phyloP scores from a whole-genome alignment of 2,329 filamentous ascomycete genomes.

The Neospermospora avenae region DNA sequence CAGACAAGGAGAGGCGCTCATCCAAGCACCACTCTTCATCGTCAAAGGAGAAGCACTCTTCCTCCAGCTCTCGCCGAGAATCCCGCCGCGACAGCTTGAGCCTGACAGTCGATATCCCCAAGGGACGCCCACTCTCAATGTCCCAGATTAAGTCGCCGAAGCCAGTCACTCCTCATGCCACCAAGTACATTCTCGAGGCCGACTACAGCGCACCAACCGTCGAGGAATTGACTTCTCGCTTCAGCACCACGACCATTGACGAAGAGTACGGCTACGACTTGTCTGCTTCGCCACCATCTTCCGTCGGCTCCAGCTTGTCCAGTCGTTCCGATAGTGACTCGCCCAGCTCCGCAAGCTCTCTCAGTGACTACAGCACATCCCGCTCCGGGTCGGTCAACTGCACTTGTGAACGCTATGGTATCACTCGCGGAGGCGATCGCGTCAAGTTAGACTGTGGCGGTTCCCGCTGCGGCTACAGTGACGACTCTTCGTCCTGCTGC shows the following conservation, averaged over 20 bases:
- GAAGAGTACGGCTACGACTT: slow-evolving; percentile 50
- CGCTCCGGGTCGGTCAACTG: slow-evolving; percentile 74
- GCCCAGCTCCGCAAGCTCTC: slow-evolving; percentile 61
- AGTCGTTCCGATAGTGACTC: slow-evolving; percentile 72
- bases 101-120: slow-evolving; percentile 68
- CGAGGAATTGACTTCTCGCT: slow-evolving; percentile 76
- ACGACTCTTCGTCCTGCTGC: slow-evolving; percentile 67
- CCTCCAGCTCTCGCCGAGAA: slow-evolving; percentile 42
- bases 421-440: slow-evolving; percentile 87
- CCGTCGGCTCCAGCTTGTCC: slow-evolving; percentile 68
- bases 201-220: slow-evolving; percentile 73
- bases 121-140: slow-evolving; percentile 82
- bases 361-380: slow-evolving; percentile 76
- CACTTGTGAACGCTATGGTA: slow-evolving; percentile 94
- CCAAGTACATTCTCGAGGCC: slow-evolving; percentile 78
- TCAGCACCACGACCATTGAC: slow-evolving; percentile 59
- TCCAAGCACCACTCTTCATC: slow-evolving; percentile 42
- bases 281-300: slow-evolving; percentile 60
- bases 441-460: slow-evolving; percentile 97
- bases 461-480: slow-evolving; percentile 77
- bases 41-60: slow-evolving; percentile 38
- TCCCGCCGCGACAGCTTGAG: slow-evolving; percentile 41
- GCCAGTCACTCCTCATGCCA: slow-evolving; percentile 83
- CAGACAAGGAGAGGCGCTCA: slow-evolving; percentile 41
- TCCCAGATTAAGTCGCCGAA: slow-evolving; percentile 90